A percentile compares a stretch with the other conserved stretches of the same genome.
phyloP scores from a whole-genome alignment of 805 yeast species.

The Zygotorulaspora florentina region DNA sequence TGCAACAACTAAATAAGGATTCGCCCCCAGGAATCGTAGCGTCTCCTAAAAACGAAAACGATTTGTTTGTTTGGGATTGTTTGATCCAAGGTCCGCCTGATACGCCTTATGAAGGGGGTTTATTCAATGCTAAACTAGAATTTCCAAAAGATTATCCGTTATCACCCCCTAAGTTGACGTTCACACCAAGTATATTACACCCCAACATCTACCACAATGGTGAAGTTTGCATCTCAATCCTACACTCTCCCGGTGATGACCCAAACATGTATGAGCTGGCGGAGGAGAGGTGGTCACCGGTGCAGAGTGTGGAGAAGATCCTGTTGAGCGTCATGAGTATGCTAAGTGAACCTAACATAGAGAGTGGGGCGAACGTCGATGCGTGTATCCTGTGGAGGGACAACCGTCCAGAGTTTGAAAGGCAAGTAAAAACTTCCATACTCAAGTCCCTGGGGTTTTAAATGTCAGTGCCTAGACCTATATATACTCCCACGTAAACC shows the following conservation, averaged over 20 bases:
- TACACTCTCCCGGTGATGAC: constrained; percentile 96
- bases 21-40: constrained; percentile 96
- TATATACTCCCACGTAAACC: neutral
- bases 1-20: constrained; percentile 77
- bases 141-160: constrained; percentile 82
- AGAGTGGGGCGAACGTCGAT: constrained; percentile 87
- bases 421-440: constrained; percentile 63
- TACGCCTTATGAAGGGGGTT: constrained; percentile 82
- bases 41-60: constrained; percentile 75
- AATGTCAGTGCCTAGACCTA: neutral
- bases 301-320: constrained; percentile 96
- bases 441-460: constrained; percentile 66
- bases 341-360: constrained; percentile 96
- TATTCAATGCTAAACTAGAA: constrained; percentile 68
- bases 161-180: constrained; percentile 71
- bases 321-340: constrained; percentile 87
- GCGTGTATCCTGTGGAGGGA: constrained; percentile 88
- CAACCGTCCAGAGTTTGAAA: constrained; percentile 61
- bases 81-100: constrained; percentile 78
- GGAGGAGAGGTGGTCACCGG: constrained; percentile 97
- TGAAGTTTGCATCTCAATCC: constrained; percentile 89
- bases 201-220: constrained; percentile 95
- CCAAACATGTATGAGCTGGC: constrained; percentile 94
- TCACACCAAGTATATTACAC: constrained; percentile 79
- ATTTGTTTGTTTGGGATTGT: constrained; percentile 80